These are phyloP conservation scores for Batkoa obscura DNA, from an alignment of 371 early-diverging fungal species.

Conservation along the genomic window DNA sequence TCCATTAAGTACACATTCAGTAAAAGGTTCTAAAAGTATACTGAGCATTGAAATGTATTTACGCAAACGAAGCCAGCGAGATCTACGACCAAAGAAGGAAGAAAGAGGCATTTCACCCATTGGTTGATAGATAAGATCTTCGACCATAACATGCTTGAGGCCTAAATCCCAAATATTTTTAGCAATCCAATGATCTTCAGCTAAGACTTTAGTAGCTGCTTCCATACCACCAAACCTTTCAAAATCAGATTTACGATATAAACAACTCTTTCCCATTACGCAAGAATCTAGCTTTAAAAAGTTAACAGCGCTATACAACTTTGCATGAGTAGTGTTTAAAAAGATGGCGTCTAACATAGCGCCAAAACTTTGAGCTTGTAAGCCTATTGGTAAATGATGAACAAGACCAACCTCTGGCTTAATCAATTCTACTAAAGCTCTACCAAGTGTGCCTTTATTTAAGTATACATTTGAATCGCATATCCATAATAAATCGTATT, in stretches of 20 bases:
- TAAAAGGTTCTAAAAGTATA: constrained; percentile 75
- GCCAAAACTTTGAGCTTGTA: constrained; percentile 46
- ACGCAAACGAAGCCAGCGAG: constrained; percentile 81
- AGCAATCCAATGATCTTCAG: constrained; percentile 88
- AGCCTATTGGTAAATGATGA: constrained; percentile 77
- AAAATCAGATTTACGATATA: constrained; percentile 69
- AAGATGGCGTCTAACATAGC: constrained; percentile 70
- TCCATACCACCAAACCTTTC: constrained; percentile 60
- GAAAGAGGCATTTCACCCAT: constrained; percentile 43
- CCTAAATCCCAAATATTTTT: constrained; percentile 65
- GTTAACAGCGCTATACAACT: constrained; percentile 85
- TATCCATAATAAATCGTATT: constrained; percentile 84
- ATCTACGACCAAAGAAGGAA: constrained; percentile 63
- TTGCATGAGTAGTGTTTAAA: constrained; percentile 76
- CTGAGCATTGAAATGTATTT: constrained; percentile 75
- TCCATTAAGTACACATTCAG: constrained; percentile 69
- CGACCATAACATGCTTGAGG: constrained; percentile 61
- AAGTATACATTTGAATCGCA: constrained; percentile 77
- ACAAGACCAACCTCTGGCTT: constrained; percentile 69
- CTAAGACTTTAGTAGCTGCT: constrained; percentile 71
- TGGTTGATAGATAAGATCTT: constrained; percentile 66
- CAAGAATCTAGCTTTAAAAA: constrained; percentile 60
- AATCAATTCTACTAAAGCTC: constrained; percentile 49
- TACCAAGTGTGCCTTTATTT: constrained; percentile 46
- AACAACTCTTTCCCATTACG: constrained; percentile 83